Conservation (phyloP, 495 filamentous ascomycete species). For the Podospora pseudopauciseta region DNA sequence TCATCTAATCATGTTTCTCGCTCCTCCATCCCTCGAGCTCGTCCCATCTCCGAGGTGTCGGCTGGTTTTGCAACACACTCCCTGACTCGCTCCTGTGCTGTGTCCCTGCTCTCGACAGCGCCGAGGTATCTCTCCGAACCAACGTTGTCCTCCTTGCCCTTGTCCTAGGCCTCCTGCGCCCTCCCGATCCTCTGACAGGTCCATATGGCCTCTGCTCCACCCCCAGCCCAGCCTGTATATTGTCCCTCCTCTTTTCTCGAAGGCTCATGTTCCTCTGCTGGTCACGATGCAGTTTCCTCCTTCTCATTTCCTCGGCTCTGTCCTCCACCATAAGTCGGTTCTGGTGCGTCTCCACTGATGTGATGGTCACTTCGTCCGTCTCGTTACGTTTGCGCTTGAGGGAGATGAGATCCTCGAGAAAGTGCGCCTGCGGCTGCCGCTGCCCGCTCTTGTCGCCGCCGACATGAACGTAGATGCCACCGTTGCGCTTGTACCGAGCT, state of each 20-base stretch:
- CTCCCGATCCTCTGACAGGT: constrained; percentile 16
- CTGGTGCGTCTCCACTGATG: constrained; percentile 37
- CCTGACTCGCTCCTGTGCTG: not conserved
- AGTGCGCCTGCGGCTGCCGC: constrained; percentile 43
- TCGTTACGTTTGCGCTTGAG: constrained; percentile 54
- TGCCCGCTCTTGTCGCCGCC: constrained; percentile 35
- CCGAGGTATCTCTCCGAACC: constrained; percentile 19
- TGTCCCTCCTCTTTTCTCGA: constrained; percentile 25
- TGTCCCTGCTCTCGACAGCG: constrained; percentile 8
- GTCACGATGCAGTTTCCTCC: constrained; percentile 26
- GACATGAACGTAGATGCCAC: constrained; percentile 35
- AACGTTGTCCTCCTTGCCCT: constrained; percentile 20
- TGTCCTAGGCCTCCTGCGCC: constrained; percentile 21
- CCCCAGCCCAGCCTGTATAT: constrained; percentile 10
- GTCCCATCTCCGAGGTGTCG: constrained; percentile 5
- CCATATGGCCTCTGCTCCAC: constrained; percentile 19
- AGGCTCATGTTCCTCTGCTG: constrained; percentile 27
- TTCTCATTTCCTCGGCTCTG: constrained; percentile 30
- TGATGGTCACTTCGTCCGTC: constrained; percentile 51
- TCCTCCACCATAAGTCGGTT: constrained; percentile 33
- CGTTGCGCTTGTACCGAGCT: constrained; percentile 32
- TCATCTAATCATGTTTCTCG: not conserved
- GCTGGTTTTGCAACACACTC: not conserved
- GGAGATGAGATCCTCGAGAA: constrained; percentile 43
- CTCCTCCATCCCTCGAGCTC: constrained; percentile 12